These are phyloP conservation scores for Plasmodiophora brassicae DNA, from an alignment of 208 protist species.

Conservation along the genomic window DNA sequence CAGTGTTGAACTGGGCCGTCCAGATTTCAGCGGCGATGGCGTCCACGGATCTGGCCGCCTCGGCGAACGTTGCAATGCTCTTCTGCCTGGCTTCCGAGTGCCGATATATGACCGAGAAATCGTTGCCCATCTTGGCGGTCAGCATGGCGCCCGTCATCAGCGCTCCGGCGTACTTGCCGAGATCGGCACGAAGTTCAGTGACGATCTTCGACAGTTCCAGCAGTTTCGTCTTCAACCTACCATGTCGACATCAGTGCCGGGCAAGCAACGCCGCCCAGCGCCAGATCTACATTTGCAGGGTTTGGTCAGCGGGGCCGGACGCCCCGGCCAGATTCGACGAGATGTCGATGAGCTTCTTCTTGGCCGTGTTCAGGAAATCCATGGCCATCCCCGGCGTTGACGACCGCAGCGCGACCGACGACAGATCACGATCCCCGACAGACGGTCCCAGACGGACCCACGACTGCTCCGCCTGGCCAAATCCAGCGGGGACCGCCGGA, in stretches of 20 bases:
- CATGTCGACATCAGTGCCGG: no score
- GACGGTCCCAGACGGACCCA: no score
- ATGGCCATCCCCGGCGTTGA: no score
- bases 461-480: no score
- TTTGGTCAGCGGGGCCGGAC: background rate
- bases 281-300: background rate
- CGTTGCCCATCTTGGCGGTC: background rate
- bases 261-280: no score
- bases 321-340: background rate
- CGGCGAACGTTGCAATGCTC: background rate
- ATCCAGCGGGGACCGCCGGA: no score
- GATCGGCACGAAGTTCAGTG: background rate
- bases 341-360: conserved; percentile 31
- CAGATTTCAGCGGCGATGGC: background rate
- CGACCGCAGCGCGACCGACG: no score
- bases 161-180: background rate
- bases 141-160: background rate
- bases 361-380: background rate
- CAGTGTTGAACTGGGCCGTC: background rate
- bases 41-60: background rate
- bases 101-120: background rate
- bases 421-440: no score
- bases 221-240: background rate
- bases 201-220: background rate
- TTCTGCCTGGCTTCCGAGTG: conserved; percentile 30